Conservation (phyloP, 768 basidiomycete genomes). For the Lactarius pseudohatsudake region DNA sequence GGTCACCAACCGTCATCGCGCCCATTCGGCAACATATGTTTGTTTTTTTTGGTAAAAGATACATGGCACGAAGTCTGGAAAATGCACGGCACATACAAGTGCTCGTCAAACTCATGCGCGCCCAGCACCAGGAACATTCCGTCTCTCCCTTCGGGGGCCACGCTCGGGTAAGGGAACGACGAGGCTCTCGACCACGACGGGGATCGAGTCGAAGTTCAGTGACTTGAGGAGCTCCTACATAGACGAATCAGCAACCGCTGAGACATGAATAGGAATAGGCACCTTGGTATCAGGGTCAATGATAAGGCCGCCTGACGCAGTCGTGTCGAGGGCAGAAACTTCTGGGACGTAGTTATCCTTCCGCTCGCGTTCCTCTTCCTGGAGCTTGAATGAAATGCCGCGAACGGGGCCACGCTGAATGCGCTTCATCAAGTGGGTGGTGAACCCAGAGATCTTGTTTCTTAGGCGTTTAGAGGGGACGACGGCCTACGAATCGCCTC, state of each 20-base stretch:
- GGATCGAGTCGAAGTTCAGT: slow-evolving; percentile 94
- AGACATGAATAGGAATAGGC: slow-evolving; percentile 33
- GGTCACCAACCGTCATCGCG: neutral
- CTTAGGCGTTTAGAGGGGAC: slow-evolving; percentile 98
- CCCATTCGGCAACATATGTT: slow-evolving; percentile 5
- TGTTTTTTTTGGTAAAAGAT: slow-evolving; percentile 13
- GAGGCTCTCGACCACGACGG: slow-evolving; percentile 66
- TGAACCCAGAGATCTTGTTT: slow-evolving; percentile 99
- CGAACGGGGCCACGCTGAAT: slow-evolving; percentile 98
- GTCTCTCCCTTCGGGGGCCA: slow-evolving; percentile 68
- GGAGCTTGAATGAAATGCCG: slow-evolving; percentile 99
- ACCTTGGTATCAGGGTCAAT: slow-evolving; percentile 95
- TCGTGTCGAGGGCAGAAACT: slow-evolving; percentile 89
- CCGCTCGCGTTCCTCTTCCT: slow-evolving; percentile 98
- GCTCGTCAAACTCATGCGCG: slow-evolving; percentile 38
- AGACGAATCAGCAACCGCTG: slow-evolving; percentile 5
- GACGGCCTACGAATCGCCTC: slow-evolving; percentile 54
- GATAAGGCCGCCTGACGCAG: slow-evolving; percentile 64
- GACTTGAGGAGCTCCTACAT: slow-evolving; percentile 79
- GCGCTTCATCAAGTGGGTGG: slow-evolving; percentile 99
- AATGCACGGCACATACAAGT: slow-evolving; percentile 11
- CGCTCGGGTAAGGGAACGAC: slow-evolving; percentile 69
- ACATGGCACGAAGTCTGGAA: slow-evolving; percentile 17
- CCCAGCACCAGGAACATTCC: slow-evolving; percentile 80
- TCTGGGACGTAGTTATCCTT: slow-evolving; percentile 99